Evolutionary conservation across 2,329 filamentous ascomycete species (phyloP).

Genomic region (Xylariaceae sp.): DNA sequence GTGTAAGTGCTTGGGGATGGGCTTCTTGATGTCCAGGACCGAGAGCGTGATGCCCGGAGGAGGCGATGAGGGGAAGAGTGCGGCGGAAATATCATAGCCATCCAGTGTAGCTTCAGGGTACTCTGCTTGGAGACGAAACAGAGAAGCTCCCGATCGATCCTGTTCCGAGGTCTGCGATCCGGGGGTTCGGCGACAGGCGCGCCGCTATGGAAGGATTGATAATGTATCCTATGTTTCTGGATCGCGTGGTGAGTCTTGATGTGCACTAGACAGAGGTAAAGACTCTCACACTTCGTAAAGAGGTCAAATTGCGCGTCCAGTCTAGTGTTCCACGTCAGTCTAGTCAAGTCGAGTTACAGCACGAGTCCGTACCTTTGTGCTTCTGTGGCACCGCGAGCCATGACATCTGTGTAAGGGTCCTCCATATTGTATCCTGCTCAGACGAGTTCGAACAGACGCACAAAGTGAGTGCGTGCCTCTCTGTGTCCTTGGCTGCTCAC

Average conservation of each 20-base stretch:
- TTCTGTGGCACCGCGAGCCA: too few relatives aligned
- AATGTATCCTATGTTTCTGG: slow-evolving; percentile 8
- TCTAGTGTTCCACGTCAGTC: too few relatives aligned
- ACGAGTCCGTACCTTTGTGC: too few relatives aligned
- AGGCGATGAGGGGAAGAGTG: slow-evolving; percentile 2
- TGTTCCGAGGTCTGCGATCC: slow-evolving; percentile 6
- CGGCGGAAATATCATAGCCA: slow-evolving; percentile 6
- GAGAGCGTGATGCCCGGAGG: slow-evolving; percentile 2
- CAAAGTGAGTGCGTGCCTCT: too few relatives aligned
- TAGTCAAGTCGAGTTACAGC: too few relatives aligned
- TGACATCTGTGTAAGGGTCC: too few relatives aligned
- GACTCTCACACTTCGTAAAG: slow-evolving; percentile 5
- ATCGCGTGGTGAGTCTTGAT: not conserved
- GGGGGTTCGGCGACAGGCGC: slow-evolving; percentile 5
- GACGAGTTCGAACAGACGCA: too few relatives aligned
- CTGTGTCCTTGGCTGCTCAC: too few relatives aligned
- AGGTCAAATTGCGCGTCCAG: slow-evolving; percentile 10
- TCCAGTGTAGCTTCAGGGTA: slow-evolving; percentile 5
- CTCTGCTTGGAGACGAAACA: slow-evolving; percentile 3
- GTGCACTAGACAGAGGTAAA: not conserved
- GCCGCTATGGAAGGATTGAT: slow-evolving; percentile 4
- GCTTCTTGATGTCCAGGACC: slow-evolving; percentile 6
- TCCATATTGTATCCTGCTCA: too few relatives aligned
- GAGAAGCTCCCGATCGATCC: slow-evolving; percentile 5
- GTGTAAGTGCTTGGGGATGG: slow-evolving; percentile 6